Conservation (phyloP, 768 basidiomycete genomes). For the Asterophora parasitica region DNA sequence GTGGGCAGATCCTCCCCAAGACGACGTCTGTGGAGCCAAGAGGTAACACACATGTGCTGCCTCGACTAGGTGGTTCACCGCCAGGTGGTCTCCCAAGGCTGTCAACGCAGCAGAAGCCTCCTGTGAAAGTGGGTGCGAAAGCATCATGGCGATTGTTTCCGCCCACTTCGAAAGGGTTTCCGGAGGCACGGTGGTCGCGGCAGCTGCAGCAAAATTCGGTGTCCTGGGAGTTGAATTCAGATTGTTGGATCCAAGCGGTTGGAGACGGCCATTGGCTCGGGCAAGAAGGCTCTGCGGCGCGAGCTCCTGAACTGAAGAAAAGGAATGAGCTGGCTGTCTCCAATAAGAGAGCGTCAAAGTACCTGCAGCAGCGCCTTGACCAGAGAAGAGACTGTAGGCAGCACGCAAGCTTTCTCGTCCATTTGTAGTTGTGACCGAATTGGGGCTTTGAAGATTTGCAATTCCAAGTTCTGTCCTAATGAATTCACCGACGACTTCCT, state of each 20-base stretch:
- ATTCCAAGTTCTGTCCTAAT: constrained; percentile 66
- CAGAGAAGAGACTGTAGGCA: constrained; percentile 80
- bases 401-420: constrained; percentile 73
- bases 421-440: constrained; percentile 26
- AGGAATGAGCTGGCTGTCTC: constrained; percentile 1
- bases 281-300: constrained; percentile 54
- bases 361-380: constrained; percentile 78
- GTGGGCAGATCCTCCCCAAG: constrained; percentile 65
- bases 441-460: constrained; percentile 14
- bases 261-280: constrained; percentile 34
- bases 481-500: constrained; percentile 85
- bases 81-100: constrained; percentile 80
- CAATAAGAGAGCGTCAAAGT: constrained; percentile 19
- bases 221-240: constrained; percentile 48
- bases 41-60: constrained; percentile 93
- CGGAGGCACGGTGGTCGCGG: constrained; percentile 46
- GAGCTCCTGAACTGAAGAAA: constrained; percentile 63
- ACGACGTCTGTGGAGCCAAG: constrained; percentile 76
- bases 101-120: constrained; percentile 76
- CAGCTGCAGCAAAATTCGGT: constrained; percentile 34
- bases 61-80: constrained; percentile 64
- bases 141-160: constrained; percentile 79
- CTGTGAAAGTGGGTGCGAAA: constrained; percentile 61
- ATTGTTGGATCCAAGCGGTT: constrained; percentile 25
- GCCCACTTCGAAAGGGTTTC: constrained; percentile 76